A percentile compares a stretch with the other conserved stretches of the same genome.
phyloP scores from a whole-genome alignment of 768 basidiomycete genomes.

The Holtermannia corniformis region DNA sequence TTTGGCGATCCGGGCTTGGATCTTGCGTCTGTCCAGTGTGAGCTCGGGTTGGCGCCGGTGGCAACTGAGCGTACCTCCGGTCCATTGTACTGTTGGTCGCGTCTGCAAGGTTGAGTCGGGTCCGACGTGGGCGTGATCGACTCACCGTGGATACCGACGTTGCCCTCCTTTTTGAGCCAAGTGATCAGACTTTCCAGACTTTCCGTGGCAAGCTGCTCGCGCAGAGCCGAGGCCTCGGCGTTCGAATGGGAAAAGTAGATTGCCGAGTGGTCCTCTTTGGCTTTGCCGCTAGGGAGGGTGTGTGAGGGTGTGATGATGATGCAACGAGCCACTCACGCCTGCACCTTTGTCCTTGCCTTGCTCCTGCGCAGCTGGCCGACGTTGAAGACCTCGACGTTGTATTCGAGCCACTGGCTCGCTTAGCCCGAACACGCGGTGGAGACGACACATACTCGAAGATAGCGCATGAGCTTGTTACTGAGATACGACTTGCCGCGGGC shows the following conservation, averaged over 20 bases:
- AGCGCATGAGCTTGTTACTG: slow-evolving; percentile 94
- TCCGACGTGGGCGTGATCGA: slow-evolving; percentile 1
- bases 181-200: slow-evolving; percentile 88
- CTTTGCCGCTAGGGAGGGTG: slow-evolving; percentile 52
- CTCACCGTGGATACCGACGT: slow-evolving; percentile 93
- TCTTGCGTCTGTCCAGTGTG: slow-evolving; percentile 63
- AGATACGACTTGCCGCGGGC: slow-evolving; percentile 97
- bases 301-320: background rate
- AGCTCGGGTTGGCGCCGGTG: background rate
- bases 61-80: slow-evolving; percentile 51
- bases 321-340: slow-evolving; percentile 10
- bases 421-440: background rate
- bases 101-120: slow-evolving; percentile 48
- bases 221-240: slow-evolving; percentile 58
- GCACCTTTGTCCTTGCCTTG: slow-evolving; percentile 49
- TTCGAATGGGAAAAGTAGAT: slow-evolving; percentile 84
- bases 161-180: slow-evolving; percentile 83
- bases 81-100: slow-evolving; percentile 84
- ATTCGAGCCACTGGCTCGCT: slow-evolving; percentile 82
- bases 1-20: slow-evolving; percentile 68
- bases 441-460: slow-evolving; percentile 61
- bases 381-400: slow-evolving; percentile 96
- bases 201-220: slow-evolving; percentile 79
- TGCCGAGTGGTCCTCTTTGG: slow-evolving; percentile 83
- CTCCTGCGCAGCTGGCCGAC: slow-evolving; percentile 88